phyloP scores from a whole-genome alignment of 768 basidiomycete genomes.

The Phylloporus rhodoxanthus region DNA sequence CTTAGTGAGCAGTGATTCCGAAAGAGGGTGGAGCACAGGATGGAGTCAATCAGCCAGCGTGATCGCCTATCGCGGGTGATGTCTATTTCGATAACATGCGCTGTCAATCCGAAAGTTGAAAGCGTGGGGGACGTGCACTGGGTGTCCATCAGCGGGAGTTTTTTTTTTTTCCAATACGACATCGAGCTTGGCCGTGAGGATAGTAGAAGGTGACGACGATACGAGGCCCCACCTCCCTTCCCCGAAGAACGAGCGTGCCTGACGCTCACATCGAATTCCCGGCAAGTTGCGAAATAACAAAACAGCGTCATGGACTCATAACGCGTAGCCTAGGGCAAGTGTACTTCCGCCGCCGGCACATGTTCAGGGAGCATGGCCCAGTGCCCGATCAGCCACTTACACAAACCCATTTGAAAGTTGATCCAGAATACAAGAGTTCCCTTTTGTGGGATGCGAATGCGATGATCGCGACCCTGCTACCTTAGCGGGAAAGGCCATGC shows the following conservation, averaged over 20 bases:
- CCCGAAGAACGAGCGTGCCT: background rate
- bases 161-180: background rate
- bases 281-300: background rate
- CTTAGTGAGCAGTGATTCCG: background rate
- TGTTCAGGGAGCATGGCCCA: too few species aligned
- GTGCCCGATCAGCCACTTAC: too few species aligned
- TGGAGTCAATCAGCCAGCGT: background rate
- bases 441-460: background rate
- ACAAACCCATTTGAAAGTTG: background rate
- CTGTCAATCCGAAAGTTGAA: background rate
- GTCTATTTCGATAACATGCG: background rate
- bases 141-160: background rate
- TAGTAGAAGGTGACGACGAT: too few species aligned
- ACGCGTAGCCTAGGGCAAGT: too few species aligned
- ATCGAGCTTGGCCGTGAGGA: too few species aligned
- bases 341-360: background rate
- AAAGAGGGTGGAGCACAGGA: too few species aligned
- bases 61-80: background rate
- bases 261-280: background rate
- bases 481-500: too few species aligned
- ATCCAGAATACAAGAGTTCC: background rate
- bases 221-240: background rate
- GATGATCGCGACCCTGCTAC: constrained; percentile 1
- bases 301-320: too few species aligned
- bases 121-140: background rate